A percentile compares a stretch with the other conserved stretches of the same genome.
Evolutionary conservation across 106 monocot genomes (phyloP).

Genomic region (Allium cepa): DNA sequence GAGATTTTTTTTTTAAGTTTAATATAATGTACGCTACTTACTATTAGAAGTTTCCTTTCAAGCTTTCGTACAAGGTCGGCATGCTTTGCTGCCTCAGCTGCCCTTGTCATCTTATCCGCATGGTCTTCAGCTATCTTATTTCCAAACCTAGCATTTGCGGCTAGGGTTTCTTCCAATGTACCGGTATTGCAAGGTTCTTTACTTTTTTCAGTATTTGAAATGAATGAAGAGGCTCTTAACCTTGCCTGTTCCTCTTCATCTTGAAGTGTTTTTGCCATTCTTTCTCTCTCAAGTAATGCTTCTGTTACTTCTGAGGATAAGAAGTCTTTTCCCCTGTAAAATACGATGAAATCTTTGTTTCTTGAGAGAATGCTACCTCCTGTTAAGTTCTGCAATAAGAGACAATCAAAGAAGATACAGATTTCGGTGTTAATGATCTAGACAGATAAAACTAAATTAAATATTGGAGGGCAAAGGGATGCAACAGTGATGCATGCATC

Average conservation of each 20-base stretch:
- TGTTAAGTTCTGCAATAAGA: constrained; percentile 72
- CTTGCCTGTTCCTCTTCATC: constrained; percentile 92
- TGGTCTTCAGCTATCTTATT: constrained; percentile 51
- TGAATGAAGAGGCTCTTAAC: constrained; percentile 46
- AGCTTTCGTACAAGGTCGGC: constrained; percentile 71
- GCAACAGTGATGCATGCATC: too few species aligned
- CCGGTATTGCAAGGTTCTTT: constrained; percentile 49
- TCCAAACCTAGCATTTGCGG: constrained; percentile 79
- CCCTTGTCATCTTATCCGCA: constrained; percentile 51
- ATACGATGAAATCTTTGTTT: constrained; percentile 89
- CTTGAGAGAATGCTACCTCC: constrained; percentile 85
- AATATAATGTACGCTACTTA: constrained; percentile 18
- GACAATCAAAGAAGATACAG: not conserved
- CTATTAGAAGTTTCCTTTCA: constrained; percentile 71
- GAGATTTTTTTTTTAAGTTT: too few species aligned
- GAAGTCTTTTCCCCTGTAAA: constrained; percentile 95
- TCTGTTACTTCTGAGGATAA: constrained; percentile 68
- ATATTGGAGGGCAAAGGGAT: not conserved
- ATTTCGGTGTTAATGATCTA: not conserved
- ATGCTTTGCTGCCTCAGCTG: constrained; percentile 76
- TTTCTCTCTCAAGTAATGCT: constrained; percentile 84
- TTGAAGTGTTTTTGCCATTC: constrained; percentile 67
- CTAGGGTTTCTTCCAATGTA: constrained; percentile 80
- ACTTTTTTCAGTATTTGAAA: constrained; percentile 25
- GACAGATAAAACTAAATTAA: not conserved